phyloP scores from a whole-genome alignment of 1,139 yeast genomes.

The Kodamaea sp. region DNA sequence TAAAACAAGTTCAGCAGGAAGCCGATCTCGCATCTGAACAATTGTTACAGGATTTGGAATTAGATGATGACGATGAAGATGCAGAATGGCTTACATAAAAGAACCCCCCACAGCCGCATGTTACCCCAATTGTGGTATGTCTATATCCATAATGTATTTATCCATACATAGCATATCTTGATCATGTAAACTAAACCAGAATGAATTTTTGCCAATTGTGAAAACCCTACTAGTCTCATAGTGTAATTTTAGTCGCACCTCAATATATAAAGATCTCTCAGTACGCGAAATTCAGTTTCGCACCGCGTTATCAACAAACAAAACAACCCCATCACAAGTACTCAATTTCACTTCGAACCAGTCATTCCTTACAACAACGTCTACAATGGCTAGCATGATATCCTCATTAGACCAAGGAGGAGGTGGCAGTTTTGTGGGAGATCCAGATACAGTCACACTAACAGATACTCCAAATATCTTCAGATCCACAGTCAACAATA shows the following conservation, averaged over 20 bases:
- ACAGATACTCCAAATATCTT: constrained; percentile 20
- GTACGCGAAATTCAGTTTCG: background rate
- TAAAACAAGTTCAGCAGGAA: constrained; percentile 66
- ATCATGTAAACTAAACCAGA: too few relatives aligned
- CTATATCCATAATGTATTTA: too few relatives aligned
- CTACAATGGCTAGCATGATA: constrained; percentile 8
- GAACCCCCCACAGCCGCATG: too few relatives aligned
- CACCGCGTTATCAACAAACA: background rate
- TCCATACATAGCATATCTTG: too few relatives aligned
- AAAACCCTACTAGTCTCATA: too few relatives aligned
- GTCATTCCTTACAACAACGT: background rate
- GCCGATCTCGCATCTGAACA: constrained; percentile 63
- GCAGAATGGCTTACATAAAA: constrained; percentile 20
- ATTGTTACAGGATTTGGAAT: constrained; percentile 36
- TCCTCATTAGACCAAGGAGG: constrained; percentile 5
- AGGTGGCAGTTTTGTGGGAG: constrained; percentile 1
- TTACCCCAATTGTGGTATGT: too few relatives aligned
- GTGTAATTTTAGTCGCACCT: too few relatives aligned
- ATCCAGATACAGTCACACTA: constrained; percentile 18
- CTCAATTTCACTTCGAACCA: background rate
- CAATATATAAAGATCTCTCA: too few relatives aligned
- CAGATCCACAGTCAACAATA: constrained; percentile 18
- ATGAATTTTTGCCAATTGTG: too few relatives aligned
- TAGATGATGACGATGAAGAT: constrained; percentile 44
- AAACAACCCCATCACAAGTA: background rate